Conservation (phyloP, 2,329 filamentous ascomycete genomes). For the Aspergillus sp. region DNA sequence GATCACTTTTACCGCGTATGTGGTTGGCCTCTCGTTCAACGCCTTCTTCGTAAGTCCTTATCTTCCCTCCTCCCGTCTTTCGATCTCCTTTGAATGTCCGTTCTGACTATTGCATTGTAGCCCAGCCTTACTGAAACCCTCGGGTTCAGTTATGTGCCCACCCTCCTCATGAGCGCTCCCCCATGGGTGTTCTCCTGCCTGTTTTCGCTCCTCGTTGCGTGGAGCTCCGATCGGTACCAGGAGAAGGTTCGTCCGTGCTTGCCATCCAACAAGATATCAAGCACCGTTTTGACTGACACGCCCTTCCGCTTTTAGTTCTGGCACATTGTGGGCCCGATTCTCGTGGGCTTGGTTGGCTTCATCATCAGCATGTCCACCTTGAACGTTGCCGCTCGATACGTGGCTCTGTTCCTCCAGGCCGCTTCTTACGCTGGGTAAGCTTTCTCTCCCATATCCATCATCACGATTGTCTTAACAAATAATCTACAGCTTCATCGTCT, state of each 20-base stretch:
- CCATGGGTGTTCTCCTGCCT: conserved; percentile 61
- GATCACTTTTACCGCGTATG: conserved; percentile 61
- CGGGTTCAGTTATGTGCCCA: conserved; percentile 25
- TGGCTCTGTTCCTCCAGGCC: conserved; percentile 61
- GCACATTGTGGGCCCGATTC: conserved; percentile 56
- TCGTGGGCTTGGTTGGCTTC: conserved; percentile 56
- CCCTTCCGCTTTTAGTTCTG: conserved; percentile 46
- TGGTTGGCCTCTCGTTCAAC: conserved; percentile 59
- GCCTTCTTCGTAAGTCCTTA: conserved; percentile 52
- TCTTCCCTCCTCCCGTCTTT: background rate
- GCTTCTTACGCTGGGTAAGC: conserved; percentile 53
- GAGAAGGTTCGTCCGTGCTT: conserved; percentile 35
- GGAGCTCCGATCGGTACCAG: conserved; percentile 56
- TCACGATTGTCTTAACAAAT: background rate
- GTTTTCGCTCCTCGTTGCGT: conserved; percentile 55
- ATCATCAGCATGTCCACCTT: conserved; percentile 60
- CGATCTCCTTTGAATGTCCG: background rate
- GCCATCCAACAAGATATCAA: background rate
- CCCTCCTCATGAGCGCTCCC: conserved; percentile 28
- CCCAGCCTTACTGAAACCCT: conserved; percentile 27
- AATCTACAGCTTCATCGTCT: conserved; percentile 22
- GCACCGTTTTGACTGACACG: background rate
- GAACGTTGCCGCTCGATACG: conserved; percentile 57
- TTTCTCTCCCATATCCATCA: background rate
- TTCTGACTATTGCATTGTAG: conserved; percentile 12